Evolutionary conservation across 148 eudicot species (phyloP), one percentile per base, ranked within the genome.

Genomic region (Suaeda aralocaspica): DNA sequence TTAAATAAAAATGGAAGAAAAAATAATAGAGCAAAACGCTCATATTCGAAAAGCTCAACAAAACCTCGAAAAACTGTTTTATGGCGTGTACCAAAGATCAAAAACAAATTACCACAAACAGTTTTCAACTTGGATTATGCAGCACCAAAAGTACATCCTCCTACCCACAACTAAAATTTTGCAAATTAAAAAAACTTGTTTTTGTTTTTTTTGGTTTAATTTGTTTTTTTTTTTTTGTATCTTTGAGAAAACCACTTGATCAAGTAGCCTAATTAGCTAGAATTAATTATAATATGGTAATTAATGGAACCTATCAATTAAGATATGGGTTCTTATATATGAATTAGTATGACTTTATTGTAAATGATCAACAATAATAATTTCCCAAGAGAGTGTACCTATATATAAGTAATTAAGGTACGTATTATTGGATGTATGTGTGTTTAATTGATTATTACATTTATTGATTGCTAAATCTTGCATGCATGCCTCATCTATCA

Each of bases 81-180:
- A 64, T 81, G 83, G 88, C 78, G 64, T 24, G 80, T 81, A 36
- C 83, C 84, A 34, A 80, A 21, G 50, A 61, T 59, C 70, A 71
- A 73, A 69, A 44, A 60, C 22, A 80, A 67, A 1, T 75, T 76
- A 24, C 68, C 66, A 29, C 81, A 79, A 70, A 75, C 82, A 6
- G 83, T 72, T 68, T 83, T 79, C 66, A 69, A 81, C 72, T 36
- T 76, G 52, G 91, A 87, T 34, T 87, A 87, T 72, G 73, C 81
- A 39, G 81, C 82, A 15, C 88, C 91, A 3, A 75, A 61, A 75
- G 79, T 81, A 22, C 88, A 87, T 55, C 91, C 91, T 63, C 81
- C 84, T 2, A 59, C 39, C 51, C 89, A 87, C 74, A 87, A 87
- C 68, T 87, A 71, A 62, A 73, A 2, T 31, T 59, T 30, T 59